These are phyloP conservation scores for Thelonectria blattea DNA, from an alignment of 2,329 filamentous ascomycete species.

Conservation along the genomic window DNA sequence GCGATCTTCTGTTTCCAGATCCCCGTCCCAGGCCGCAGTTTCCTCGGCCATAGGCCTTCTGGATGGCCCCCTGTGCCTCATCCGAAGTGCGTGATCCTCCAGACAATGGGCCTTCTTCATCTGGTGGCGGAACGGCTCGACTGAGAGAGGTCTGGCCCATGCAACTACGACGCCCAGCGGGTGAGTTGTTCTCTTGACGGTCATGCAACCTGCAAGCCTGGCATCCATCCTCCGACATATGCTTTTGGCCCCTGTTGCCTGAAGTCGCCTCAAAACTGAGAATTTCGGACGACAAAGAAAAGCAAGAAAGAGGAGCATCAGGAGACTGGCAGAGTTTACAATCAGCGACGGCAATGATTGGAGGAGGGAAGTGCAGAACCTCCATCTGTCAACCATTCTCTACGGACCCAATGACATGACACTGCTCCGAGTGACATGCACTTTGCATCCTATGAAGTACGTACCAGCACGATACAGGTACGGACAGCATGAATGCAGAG, in stretches of 20 bases:
- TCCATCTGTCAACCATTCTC: neutral
- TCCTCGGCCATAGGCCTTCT: neutral
- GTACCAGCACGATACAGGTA: neutral
- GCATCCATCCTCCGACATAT: neutral
- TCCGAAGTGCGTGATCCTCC: neutral
- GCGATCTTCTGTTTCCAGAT: slow-evolving; percentile 1
- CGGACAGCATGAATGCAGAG: neutral
- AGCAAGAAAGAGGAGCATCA: neutral
- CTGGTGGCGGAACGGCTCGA: slow-evolving; percentile 8
- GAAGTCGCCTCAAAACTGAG: neutral
- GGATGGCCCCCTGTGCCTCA: neutral
- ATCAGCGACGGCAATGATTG: neutral
- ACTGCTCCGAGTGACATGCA: neutral
- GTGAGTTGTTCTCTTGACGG: neutral
- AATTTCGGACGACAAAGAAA: neutral
- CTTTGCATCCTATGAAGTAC: neutral
- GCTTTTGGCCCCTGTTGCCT: slow-evolving; percentile 10
- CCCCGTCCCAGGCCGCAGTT: neutral
- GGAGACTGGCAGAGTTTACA: neutral
- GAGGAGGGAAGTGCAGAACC: neutral
- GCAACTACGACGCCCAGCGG: slow-evolving; percentile 21
- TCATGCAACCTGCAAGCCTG: neutral
- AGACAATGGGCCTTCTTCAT: slow-evolving; percentile 6
- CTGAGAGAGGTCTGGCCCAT: slow-evolving; percentile 37
- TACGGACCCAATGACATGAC: slow-evolving; percentile 8